Evolutionary conservation across 2,329 filamentous ascomycete genomes (phyloP).

Genomic region (Grosmannia clavigera): DNA sequence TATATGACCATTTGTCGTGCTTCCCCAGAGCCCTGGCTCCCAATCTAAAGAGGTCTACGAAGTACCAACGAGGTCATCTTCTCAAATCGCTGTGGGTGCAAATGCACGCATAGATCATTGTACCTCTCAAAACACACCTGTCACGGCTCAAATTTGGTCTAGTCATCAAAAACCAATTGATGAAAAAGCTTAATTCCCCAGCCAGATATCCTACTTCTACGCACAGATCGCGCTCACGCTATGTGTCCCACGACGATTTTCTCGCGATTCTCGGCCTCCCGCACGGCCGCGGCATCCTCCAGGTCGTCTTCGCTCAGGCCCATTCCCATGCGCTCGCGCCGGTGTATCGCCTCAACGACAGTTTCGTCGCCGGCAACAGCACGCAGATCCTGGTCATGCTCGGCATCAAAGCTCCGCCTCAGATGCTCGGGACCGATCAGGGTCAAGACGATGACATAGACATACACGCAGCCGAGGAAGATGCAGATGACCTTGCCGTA

Average conservation of each 20-base stretch:
- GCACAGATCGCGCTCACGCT: neutral
- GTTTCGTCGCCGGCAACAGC: conserved; percentile 30
- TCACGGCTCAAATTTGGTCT: too few species aligned
- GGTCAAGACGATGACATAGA: conserved; percentile 47
- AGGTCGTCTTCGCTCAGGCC: conserved; percentile 12
- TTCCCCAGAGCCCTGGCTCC: too few species aligned
- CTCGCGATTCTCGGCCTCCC: conserved; percentile 5
- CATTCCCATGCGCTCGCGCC: conserved; percentile 13
- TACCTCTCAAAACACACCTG: too few species aligned
- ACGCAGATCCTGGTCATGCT: conserved; percentile 33
- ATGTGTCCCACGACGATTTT: neutral
- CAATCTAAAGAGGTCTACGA: too few species aligned
- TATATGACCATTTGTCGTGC: too few species aligned
- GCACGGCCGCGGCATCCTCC: conserved; percentile 9
- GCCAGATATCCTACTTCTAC: too few species aligned
- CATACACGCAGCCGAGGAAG: conserved; percentile 78
- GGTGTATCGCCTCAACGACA: conserved; percentile 14
- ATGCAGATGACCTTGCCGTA: conserved; percentile 82
- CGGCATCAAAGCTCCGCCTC: conserved; percentile 36
- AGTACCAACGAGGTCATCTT: too few species aligned
- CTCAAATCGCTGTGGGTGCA: too few species aligned
- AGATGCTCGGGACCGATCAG: conserved; percentile 48
- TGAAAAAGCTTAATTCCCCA: too few species aligned
- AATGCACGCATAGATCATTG: too few species aligned
- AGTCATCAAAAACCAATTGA: too few species aligned